Conservation (phyloP, 495 filamentous ascomycete genomes). For the Schizothecium vesticola region DNA sequence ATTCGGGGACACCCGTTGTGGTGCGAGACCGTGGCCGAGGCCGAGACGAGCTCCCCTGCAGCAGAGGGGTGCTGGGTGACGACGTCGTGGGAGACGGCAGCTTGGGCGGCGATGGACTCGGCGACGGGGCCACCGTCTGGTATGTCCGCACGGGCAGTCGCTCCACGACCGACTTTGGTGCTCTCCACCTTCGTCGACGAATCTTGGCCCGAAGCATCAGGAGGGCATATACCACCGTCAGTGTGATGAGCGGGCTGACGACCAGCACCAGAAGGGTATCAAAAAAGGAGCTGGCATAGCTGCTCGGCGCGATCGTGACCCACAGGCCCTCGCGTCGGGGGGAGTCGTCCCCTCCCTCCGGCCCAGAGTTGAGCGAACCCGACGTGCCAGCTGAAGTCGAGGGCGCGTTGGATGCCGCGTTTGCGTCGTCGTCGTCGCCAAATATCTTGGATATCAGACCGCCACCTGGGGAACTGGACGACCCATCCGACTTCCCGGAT, state of each 20-base stretch:
- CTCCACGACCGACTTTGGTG: constrained; percentile 92
- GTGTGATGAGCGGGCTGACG: constrained; percentile 82
- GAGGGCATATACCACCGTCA: constrained; percentile 89
- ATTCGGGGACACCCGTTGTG: constrained; percentile 52
- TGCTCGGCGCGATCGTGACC: constrained; percentile 90
- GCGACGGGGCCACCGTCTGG: constrained; percentile 66
- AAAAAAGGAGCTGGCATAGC: constrained; percentile 88
- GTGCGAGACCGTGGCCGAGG: constrained; percentile 62
- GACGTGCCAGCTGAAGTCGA: background rate
- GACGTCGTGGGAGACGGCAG: constrained; percentile 51
- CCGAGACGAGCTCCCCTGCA: constrained; percentile 50
- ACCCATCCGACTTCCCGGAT: constrained; percentile 19
- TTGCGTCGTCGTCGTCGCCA: constrained; percentile 39
- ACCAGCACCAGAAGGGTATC: constrained; percentile 92
- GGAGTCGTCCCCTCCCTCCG: constrained; percentile 29
- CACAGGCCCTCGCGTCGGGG: constrained; percentile 76
- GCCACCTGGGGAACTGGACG: constrained; percentile 22
- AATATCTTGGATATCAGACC: constrained; percentile 44
- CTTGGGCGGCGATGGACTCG: constrained; percentile 50
- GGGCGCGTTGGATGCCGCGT: constrained; percentile 19
- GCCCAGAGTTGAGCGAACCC: constrained; percentile 6
- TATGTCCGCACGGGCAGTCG: constrained; percentile 93
- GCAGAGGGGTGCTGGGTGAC: constrained; percentile 70
- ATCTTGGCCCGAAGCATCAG: constrained; percentile 85
- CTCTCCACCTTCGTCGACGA: constrained; percentile 84